phyloP scores from a whole-genome alignment of 75 land plant species.

The Chamaecyparis obtusa region DNA sequence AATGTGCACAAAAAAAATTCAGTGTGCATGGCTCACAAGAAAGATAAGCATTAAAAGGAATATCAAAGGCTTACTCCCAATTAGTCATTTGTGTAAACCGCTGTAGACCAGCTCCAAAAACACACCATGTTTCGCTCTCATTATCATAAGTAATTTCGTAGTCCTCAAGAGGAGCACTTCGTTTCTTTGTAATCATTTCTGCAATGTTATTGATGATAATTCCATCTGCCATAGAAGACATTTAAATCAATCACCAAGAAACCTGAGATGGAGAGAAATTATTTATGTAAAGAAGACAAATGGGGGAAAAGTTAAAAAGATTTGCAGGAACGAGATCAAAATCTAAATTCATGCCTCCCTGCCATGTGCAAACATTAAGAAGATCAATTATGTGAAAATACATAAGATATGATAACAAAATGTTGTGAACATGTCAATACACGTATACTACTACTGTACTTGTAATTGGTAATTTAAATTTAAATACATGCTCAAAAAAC shows the following conservation, averaged over 20 bases:
- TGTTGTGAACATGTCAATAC: not conserved
- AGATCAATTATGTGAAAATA: not conserved
- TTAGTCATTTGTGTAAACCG: slow-evolving; percentile 98
- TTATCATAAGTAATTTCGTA: slow-evolving; percentile 65
- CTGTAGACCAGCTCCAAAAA: slow-evolving; percentile 76
- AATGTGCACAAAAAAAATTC: not conserved
- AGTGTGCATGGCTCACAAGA: not conserved
- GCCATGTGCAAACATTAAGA: not conserved
- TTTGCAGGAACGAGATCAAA: not conserved
- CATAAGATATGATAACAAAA: not conserved
- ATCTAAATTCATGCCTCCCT: not conserved
- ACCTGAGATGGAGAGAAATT: not conserved
- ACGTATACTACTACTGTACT: not conserved
- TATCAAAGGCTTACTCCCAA: slow-evolving; percentile 68
- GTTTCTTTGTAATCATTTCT: slow-evolving; percentile 51
- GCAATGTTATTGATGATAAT: slow-evolving; percentile 65
- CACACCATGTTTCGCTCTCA: slow-evolving; percentile 62
- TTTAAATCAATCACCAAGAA: not conserved
- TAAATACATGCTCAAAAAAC: not conserved
- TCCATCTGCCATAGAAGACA: slow-evolving; percentile 1
- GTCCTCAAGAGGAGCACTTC: slow-evolving; percentile 70
- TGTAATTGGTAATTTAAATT: not conserved
- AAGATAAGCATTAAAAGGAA: slow-evolving; percentile 2
- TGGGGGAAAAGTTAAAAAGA: not conserved
- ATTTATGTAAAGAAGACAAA: not conserved